Evolutionary conservation across 228 moss, liverwort and hornwort genomes (phyloP), one percentile per base, ranked within the genome.

Genomic region (Sphagnum fallax): DNA sequence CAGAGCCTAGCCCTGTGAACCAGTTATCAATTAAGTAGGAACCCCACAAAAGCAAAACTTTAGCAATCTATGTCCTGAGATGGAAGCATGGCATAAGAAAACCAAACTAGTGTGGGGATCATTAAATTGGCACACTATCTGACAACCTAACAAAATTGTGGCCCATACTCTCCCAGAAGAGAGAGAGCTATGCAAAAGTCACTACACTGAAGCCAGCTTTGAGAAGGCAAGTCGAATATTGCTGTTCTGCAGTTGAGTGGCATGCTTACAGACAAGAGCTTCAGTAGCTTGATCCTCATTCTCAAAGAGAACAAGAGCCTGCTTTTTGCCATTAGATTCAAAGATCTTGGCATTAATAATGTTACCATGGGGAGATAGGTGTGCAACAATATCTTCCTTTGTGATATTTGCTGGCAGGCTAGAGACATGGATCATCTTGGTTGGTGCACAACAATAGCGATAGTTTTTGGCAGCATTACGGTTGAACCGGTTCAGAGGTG

Each of bases 381-480:
- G 93, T 6, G 69, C 69, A 16, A 84, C 86, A 6, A 98, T 93
- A 61, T 91, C 93, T 7, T 98, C 97, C 76, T 93, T 87, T 12
- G 82, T 81, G 5, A 98, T 79, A 71, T 93, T 93, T 13, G 79
- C 75, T 1, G 97, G 97, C 14, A 98, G 90, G 69, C 97, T 98
- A 48, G 97, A 98, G 16, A 91, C 93, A 67, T 98, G 97, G 70
- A 98, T 91, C 97, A 98, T 98, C 82, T 91, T 93, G 32, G 97
- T 98, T 61, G 97, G 97, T 4, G 97, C 93, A 78, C 97, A 98
- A 78, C 97, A 98, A 75, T 98, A 98, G 47, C 97, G 93, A 73
- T 98, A 98, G 83, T 98, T 98, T 79, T 93, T 98, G 59, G 97
- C 93, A 8, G 97, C 93, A 79, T 98, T 98, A 10, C 97, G 93